These are phyloP conservation scores for Leishmania martiniquensis DNA, from an alignment of 208 protist species.

Conservation along the genomic window DNA sequence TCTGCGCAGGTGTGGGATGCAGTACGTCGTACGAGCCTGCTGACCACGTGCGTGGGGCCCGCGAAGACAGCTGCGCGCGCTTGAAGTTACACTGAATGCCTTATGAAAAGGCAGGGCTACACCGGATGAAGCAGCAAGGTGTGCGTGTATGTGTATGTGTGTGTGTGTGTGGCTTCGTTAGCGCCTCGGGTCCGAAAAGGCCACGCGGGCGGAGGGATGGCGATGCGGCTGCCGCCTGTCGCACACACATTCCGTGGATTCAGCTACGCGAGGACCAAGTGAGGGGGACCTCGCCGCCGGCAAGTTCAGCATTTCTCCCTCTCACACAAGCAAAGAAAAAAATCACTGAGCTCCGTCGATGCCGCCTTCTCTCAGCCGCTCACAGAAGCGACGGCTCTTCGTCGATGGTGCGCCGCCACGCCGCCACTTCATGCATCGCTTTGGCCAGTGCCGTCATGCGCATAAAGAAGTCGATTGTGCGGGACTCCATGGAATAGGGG, in stretches of 20 bases:
- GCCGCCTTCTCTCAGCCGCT: background rate
- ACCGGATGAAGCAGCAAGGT: background rate
- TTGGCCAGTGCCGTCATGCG: slow-evolving; percentile 58
- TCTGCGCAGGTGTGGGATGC: background rate
- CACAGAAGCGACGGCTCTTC: slow-evolving; percentile 6
- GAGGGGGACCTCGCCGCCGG: background rate
- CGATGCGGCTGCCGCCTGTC: background rate
- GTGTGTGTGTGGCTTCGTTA: background rate
- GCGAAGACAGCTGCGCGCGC: background rate
- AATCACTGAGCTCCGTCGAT: background rate
- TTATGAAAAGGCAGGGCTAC: background rate
- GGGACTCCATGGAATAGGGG: slow-evolving; percentile 63
- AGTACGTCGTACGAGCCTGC: background rate
- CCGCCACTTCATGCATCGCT: slow-evolving; percentile 43
- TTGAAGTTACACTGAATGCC: background rate
- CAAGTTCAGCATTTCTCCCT: too few species aligned
- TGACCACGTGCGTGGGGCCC: background rate
- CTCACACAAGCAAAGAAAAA: too few species aligned
- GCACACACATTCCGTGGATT: background rate
- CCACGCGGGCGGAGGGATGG: background rate
- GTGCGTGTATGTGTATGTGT: background rate
- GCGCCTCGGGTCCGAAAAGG: background rate
- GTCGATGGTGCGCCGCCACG: slow-evolving; percentile 25
- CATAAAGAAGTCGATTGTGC: slow-evolving; percentile 63
- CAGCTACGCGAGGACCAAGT: too few species aligned